A percentile compares a stretch with the other conserved stretches of the same genome.
Conservation (phyloP, 2,329 filamentous ascomycete genomes). For the Ophiocordyceps camponoti-leonardi region DNA sequence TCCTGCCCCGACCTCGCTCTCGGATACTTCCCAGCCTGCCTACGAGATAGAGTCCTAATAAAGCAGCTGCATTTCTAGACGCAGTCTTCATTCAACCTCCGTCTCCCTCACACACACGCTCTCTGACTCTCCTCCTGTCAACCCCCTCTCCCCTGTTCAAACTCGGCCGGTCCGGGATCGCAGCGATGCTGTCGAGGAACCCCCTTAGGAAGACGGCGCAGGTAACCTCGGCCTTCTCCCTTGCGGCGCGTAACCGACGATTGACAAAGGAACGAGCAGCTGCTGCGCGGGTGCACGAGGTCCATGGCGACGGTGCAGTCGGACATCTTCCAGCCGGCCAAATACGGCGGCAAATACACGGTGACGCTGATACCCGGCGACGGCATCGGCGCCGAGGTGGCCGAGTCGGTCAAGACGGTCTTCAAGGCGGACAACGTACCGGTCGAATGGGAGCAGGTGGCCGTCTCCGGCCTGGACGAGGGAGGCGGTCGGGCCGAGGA, state of each 20-base stretch:
- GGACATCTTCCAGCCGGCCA: slow-evolving; percentile 97
- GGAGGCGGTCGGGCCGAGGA: slow-evolving; percentile 73
- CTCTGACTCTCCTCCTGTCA: background rate
- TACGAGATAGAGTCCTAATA: background rate
- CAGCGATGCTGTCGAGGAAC: slow-evolving; percentile 40
- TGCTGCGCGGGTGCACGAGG: slow-evolving; percentile 33
- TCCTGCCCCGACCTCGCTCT: background rate
- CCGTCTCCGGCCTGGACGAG: slow-evolving; percentile 78
- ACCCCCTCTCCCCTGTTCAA: background rate
- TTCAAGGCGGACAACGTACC: slow-evolving; percentile 99
- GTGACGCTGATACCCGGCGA: slow-evolving; percentile 97
- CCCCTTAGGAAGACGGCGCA: slow-evolving; percentile 38
- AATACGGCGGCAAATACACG: slow-evolving; percentile 98
- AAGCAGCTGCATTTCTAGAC: background rate
- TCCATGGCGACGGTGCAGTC: slow-evolving; percentile 69
- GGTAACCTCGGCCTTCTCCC: slow-evolving; percentile 22
- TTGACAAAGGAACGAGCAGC: slow-evolving; percentile 16
- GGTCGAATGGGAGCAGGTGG: slow-evolving; percentile 96
- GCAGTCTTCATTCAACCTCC: no score
- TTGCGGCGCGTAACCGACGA: background rate
- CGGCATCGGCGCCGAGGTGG: slow-evolving; percentile 94
- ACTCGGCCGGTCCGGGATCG: background rate
- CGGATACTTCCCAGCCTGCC: background rate
- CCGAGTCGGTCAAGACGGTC: slow-evolving; percentile 95
- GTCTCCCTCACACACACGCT: no score